Evolutionary conservation across 306 rosid species (phyloP).

Genomic region (Malus fusca): DNA sequence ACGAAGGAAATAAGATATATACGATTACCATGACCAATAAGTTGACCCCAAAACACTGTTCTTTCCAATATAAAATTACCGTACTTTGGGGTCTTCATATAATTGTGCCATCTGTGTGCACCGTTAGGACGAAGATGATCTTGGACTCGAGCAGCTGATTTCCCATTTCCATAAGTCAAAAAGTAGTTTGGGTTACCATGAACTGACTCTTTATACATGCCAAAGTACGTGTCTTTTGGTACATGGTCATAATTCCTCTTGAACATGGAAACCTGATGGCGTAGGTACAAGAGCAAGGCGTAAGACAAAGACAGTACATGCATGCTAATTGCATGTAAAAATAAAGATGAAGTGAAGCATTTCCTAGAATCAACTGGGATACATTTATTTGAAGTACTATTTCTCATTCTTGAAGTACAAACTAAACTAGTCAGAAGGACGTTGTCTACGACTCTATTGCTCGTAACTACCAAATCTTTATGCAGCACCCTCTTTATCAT

Average conservation of each 20-base stretch:
- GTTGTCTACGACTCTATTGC: neutral
- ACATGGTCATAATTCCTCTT: conserved; percentile 94
- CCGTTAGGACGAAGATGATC: conserved; percentile 98
- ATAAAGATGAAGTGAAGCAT: neutral
- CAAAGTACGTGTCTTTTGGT: conserved; percentile 89
- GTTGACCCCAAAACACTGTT: neutral
- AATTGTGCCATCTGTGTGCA: conserved; percentile 99
- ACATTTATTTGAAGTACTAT: neutral
- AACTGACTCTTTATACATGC: conserved; percentile 83
- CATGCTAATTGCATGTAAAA: neutral
- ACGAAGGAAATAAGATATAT: conserved; percentile 15
- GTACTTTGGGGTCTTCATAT: conserved; percentile 94
- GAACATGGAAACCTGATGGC: conserved; percentile 76
- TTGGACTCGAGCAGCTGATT: conserved; percentile 84
- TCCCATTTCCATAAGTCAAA: conserved; percentile 96
- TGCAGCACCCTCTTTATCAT: neutral
- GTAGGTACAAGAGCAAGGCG: conserved; percentile 9
- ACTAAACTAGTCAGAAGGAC: neutral
- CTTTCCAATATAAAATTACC: neutral
- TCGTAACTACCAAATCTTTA: neutral
- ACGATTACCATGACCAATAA: conserved; percentile 17
- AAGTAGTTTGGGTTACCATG: conserved; percentile 96
- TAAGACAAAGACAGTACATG: neutral
- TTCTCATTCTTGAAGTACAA: neutral
- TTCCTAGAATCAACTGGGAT: neutral